Evolutionary conservation across 768 basidiomycete genomes (phyloP), one percentile per base, ranked within the genome.

Genomic region (Boletus vinaceobasis): DNA sequence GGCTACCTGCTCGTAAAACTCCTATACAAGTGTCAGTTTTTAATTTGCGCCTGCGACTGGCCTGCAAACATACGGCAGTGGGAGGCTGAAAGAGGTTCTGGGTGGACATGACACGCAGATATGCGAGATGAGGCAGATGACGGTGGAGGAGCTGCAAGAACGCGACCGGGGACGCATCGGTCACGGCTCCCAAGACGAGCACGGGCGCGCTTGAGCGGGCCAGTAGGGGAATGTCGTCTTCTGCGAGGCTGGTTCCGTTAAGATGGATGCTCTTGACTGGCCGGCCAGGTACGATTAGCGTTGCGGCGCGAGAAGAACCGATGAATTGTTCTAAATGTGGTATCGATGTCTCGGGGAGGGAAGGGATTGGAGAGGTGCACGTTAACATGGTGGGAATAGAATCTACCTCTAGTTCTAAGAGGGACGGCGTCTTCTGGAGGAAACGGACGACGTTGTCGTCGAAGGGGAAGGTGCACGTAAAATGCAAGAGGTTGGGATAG

Each of bases 261-360:
- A 90, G 77, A 66, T 84, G 80, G 46, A 90, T 76, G 63, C 77
- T 78, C 56, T 80, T 72, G 37, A 90, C 76, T 10, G 88, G 87
- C 21, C 88, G 81, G 15, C 84, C 82, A 42, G 85, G 86, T 4
- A 87, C 77, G 61, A 90, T 71, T 26, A 73, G 68, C 48, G 74
- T 71, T 23, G 87, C 85, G 21, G 77, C 77, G 47, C 77, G 71
- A 32, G 80, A 73, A 19, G 87, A 82, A 21, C 87, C 88, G 48
- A 79, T 77, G 66, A 89, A 84, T 40, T 83, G 80, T 47, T 72
- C 69, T 52, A 90, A 74, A 48, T 58, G 72, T 40, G 73, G 69
- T 61, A 78, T 63, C 74, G 74, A 67, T 6, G 74, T 55, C 51
- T 57, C 55, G 42, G 70, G 62, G 55, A 73, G 68, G 61, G 60